Evolutionary conservation across 179 eudicot species (phyloP), one percentile per base, ranked within the genome.

Genomic region (Corrigiola litoralis): DNA sequence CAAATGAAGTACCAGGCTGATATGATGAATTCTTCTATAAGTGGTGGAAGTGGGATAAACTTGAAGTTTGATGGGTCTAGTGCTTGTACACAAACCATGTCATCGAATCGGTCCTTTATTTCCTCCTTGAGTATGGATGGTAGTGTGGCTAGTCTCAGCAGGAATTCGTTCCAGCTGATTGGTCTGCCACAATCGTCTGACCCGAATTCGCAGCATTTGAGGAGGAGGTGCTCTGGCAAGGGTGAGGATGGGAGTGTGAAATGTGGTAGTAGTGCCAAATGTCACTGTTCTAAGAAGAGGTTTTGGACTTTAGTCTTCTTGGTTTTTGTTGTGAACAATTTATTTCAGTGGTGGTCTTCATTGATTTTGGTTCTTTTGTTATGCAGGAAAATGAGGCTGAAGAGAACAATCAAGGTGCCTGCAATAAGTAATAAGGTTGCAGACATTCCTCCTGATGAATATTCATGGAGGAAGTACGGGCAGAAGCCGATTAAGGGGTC

Each of bases 401-500:
- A 80, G 68, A 82, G 89, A 59, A 72, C 92, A 9, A 76, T 86
- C 55, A 86, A 86, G 67, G 85, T 86, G 36, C 89, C 92, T 31
- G 89, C 89, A 18, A 73, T 84, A 63, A 86, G 92, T 62, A 82
- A 76, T 79, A 86, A 86, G 67, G 63, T 79, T 59, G 88, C 92
- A 31, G 92, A 86, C 58, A 86, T 79, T 23, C 92, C 92, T 17
- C 75, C 79, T 23, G 92, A 86, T 73, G 88, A 84, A 60, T 84
- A 67, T 56, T 80, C 92, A 2, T 86, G 92, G 92, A 84, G 92
- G 70, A 86, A 86, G 72, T 86, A 86, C 57, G 91, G 91, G 4
- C 91, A 86, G 74, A 86, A 86, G 60, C 91, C 91, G 29, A 86
- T 86, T 63, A 86, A 86, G 63, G 92, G 92, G 48, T 86, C 92